These are phyloP conservation scores for Wallacemonas sp. DNA, from an alignment of 208 protist species.

Conservation along the genomic window DNA sequence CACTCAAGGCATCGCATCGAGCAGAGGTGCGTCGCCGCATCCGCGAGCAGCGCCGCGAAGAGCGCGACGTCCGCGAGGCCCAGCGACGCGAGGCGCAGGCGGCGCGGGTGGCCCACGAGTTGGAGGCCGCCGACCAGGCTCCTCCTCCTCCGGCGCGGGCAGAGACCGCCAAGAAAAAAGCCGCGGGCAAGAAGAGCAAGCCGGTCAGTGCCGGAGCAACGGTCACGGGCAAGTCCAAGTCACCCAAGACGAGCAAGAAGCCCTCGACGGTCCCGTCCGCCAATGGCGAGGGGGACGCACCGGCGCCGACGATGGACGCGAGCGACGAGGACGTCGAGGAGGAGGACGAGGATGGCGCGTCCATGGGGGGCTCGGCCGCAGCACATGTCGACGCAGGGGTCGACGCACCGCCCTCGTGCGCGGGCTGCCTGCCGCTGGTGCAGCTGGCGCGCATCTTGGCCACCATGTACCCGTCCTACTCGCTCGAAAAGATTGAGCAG, in stretches of 20 bases:
- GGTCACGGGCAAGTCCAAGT: constrained; percentile 2
- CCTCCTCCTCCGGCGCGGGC: background rate
- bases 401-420: constrained; percentile 8
- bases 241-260: background rate
- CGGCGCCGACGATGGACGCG: background rate
- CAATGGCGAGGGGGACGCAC: too few species aligned
- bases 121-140: background rate
- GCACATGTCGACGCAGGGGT: too few species aligned
- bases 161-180: constrained; percentile 1
- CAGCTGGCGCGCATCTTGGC: constrained; percentile 58
- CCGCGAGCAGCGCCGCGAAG: background rate
- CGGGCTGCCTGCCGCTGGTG: constrained; percentile 56
- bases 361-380: too few species aligned
- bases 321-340: background rate
- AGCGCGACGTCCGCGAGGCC: background rate
- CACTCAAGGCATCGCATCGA: constrained; percentile 3
- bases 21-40: constrained; percentile 11
- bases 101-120: background rate
- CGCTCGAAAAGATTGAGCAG: constrained; percentile 39
- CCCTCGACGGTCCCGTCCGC: too few species aligned
- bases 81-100: background rate
- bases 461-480: constrained; percentile 75
- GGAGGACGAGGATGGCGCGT: background rate
- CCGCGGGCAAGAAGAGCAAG: constrained; percentile 2
- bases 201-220: background rate